Evolutionary conservation across 129 eudicot genomes (phyloP), one percentile per base, ranked within the genome.

Genomic region (Flaveria ramosissima): DNA sequence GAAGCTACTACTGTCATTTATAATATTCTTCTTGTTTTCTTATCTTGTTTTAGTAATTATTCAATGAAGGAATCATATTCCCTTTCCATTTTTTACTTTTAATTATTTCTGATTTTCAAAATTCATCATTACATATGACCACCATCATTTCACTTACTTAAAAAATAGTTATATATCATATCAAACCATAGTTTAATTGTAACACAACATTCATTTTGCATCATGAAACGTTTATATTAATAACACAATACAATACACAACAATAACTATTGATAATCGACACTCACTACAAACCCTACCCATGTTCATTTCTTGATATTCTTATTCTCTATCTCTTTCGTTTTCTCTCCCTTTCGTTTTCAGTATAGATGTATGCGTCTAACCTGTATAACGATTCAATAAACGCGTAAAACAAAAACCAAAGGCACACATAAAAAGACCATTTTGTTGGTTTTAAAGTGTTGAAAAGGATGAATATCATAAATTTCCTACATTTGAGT

Each of bases 1-100:
- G 86, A 81, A 84, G 88, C 86, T 71, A 85, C 81, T 78, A 63
- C 74, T 81, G 68, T 80, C 77, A 55, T 79, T 67, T 60, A 32
- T 64, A 70, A 81, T 78, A 85, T 88, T 88, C 90, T 83, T 73
- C 88, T 85, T 83, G 90, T 72, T 78, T 83, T 81, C 84, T 76
- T 50, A 71, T 68, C 67, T 83, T 27, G 24, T 24, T 73, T 82
- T 82, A 57, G 62, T 55, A 80, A 80, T 81, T 64, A 30, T 72
- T 64, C 55, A 73, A 65, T 77, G 82, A 14, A 42, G 62, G 93
- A 86, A 88, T 85, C 86, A 71, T 72, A 83, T 88, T 88, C 87
- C 82, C 65, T 81, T 75, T 62, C 77, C 62, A 55, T 21, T 72
- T 21, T 67, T n/a, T 2, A 64, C 30, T 32, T 56, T 23, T 52